Conservation (phyloP, 441 rosid genomes). For the Syzygium syzygioides region DNA sequence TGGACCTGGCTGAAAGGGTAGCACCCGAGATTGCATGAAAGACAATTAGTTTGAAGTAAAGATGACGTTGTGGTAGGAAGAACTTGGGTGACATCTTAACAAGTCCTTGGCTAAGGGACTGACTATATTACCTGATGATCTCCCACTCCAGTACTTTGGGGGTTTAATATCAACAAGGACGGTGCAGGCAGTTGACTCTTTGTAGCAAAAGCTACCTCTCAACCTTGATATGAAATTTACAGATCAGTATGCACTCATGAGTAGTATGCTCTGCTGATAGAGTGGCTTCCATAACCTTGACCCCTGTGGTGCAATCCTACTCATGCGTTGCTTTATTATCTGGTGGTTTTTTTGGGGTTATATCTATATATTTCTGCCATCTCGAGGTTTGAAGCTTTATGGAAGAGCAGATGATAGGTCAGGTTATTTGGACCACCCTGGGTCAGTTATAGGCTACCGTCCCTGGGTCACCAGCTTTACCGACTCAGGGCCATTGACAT, state of each 20-base stretch:
- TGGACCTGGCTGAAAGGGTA: background rate
- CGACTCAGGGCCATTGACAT: constrained; percentile 14
- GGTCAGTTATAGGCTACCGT: constrained; percentile 21
- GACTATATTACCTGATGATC: background rate
- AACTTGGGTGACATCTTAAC: background rate
- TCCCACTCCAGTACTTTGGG: background rate
- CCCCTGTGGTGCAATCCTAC: constrained; percentile 32
- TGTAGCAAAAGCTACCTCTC: background rate
- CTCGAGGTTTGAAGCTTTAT: constrained; percentile 28
- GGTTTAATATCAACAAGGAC: background rate
- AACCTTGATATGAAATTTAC: background rate
- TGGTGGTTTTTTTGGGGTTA: constrained; percentile 43
- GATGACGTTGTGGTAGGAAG: background rate
- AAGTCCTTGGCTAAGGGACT: background rate
- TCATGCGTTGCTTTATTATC: constrained; percentile 34
- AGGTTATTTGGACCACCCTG: constrained; percentile 18
- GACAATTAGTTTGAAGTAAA: background rate
- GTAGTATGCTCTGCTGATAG: background rate
- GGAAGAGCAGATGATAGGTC: constrained; percentile 14
- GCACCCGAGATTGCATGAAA: background rate
- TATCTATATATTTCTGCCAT: constrained; percentile 22
- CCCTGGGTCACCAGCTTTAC: constrained; percentile 16
- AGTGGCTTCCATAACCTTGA: background rate
- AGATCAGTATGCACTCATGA: background rate
- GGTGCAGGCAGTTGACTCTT: background rate